Conservation (phyloP, 108 stramenopile genomes). For the Nitzschia sp. region DNA sequence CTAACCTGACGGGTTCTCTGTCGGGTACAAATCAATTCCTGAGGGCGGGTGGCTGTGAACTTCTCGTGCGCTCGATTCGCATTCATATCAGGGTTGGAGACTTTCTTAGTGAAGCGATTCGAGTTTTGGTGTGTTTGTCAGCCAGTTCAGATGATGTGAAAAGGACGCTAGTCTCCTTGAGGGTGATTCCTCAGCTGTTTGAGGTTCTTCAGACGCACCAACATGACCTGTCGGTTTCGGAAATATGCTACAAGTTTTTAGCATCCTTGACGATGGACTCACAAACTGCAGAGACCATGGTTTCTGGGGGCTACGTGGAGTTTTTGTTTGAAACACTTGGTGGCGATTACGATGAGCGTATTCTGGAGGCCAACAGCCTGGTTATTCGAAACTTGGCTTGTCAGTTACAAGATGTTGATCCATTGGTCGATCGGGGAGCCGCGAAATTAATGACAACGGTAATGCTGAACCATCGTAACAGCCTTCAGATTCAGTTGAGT, state of each 20-base stretch:
- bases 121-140: constrained; percentile 28
- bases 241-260: constrained; percentile 18
- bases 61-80: constrained; percentile 18
- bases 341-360: constrained; percentile 14
- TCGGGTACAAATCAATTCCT: constrained; percentile 8
- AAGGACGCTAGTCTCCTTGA: constrained; percentile 5
- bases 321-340: constrained; percentile 14
- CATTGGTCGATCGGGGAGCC: constrained; percentile 15
- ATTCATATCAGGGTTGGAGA: constrained; percentile 2
- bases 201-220: constrained; percentile 11
- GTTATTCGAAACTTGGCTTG: constrained; percentile 40
- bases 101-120: constrained; percentile 22
- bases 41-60: constrained; percentile 15
- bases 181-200: constrained; percentile 7
- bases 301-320: constrained; percentile 24
- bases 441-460: constrained; percentile 16
- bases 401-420: constrained; percentile 11
- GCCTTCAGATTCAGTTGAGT: constrained; percentile 28
- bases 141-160: constrained; percentile 15
- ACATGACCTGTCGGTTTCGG: background rate
- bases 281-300: constrained; percentile 8
- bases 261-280: constrained; percentile 15
- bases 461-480: constrained; percentile 24
- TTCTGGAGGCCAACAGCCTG: constrained; percentile 32
- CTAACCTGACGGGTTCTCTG: constrained; percentile 19